phyloP scores from a whole-genome alignment of 2,329 filamentous ascomycete genomes.

The Colletotrichum plurivorum region DNA sequence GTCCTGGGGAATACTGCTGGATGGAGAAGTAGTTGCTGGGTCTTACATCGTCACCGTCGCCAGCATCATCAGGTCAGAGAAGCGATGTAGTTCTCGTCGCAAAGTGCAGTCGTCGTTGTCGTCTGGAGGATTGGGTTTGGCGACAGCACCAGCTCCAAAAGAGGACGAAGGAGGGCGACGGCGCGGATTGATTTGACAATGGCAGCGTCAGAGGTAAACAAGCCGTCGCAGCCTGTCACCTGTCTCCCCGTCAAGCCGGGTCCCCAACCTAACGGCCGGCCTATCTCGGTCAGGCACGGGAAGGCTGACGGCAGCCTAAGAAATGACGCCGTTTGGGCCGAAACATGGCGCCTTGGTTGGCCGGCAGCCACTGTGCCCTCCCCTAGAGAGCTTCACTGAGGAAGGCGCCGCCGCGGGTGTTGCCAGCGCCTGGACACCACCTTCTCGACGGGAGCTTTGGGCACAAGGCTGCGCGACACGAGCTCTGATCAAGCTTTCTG shows the following conservation, averaged over 20 bases:
- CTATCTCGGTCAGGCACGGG: constrained; percentile 44
- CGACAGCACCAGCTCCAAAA: not conserved
- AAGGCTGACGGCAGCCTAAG: constrained; percentile 47
- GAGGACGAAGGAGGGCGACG: constrained; percentile 44
- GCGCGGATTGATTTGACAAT: constrained; percentile 52
- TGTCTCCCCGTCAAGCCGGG: constrained; percentile 25
- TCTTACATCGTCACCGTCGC: not conserved
- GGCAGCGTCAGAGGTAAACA: constrained; percentile 41
- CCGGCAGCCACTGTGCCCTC: not conserved
- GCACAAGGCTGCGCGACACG: constrained; percentile 37
- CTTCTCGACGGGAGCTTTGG: constrained; percentile 11
- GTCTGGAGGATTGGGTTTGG: constrained; percentile 33
- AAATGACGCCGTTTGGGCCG: constrained; percentile 33
- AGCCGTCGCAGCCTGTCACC: constrained; percentile 31
- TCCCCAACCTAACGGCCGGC: constrained; percentile 21
- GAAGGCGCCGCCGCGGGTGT: not conserved
- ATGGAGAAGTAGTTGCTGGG: no score
- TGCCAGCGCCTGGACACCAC: no score
- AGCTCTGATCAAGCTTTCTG: constrained; percentile 16
- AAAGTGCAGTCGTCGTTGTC: constrained; percentile 20
- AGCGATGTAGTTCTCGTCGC: constrained; percentile 18
- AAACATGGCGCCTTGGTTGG: constrained; percentile 32
- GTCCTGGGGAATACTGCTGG: no score
- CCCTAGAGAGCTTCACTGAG: not conserved
- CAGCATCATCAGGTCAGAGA: constrained; percentile 10